Percentiles rank a stretch among this genome's conserved stretches.
Evolutionary conservation across 345 rosid genomes (phyloP).

Genomic region (Isatis tinctoria): DNA sequence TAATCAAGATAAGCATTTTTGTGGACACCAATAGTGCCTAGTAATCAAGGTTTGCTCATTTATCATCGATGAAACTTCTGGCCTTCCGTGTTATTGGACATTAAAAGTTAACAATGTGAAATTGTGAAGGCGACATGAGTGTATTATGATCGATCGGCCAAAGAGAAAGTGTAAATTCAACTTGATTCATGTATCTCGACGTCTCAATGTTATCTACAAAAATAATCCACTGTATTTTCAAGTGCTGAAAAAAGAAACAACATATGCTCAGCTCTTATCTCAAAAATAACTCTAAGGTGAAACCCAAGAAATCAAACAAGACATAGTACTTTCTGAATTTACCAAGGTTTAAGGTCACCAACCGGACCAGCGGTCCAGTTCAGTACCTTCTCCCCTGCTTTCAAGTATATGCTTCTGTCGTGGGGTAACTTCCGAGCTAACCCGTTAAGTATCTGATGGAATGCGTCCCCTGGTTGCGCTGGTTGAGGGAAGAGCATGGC

Average conservation of each 20-base stretch:
- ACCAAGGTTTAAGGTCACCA: conserved; percentile 93
- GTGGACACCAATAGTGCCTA: neutral
- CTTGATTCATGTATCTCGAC: neutral
- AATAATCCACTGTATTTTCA: conserved; percentile 15
- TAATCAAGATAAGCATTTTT: neutral
- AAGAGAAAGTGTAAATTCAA: neutral
- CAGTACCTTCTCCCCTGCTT: conserved; percentile 49
- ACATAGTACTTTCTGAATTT: neutral
- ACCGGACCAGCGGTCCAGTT: conserved; percentile 92
- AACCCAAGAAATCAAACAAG: neutral
- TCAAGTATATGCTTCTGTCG: conserved; percentile 45
- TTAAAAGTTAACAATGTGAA: neutral
- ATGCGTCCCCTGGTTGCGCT: conserved; percentile 86
- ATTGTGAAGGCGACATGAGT: neutral
- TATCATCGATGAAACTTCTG: neutral
- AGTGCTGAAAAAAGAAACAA: neutral
- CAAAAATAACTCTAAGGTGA: neutral
- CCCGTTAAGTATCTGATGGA: conserved; percentile 91
- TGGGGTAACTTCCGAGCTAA: conserved; percentile 88
- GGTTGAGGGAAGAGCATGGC: conserved; percentile 98
- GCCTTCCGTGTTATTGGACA: neutral
- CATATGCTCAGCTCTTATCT: conserved; percentile 2
- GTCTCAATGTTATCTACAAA: conserved; percentile 16
- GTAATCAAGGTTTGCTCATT: neutral
- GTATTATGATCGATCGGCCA: neutral